A percentile compares a stretch with the other conserved stretches of the same genome.
Conservation (phyloP, 2,329 filamentous ascomycete species). For the Dactylellina haptotyla region DNA sequence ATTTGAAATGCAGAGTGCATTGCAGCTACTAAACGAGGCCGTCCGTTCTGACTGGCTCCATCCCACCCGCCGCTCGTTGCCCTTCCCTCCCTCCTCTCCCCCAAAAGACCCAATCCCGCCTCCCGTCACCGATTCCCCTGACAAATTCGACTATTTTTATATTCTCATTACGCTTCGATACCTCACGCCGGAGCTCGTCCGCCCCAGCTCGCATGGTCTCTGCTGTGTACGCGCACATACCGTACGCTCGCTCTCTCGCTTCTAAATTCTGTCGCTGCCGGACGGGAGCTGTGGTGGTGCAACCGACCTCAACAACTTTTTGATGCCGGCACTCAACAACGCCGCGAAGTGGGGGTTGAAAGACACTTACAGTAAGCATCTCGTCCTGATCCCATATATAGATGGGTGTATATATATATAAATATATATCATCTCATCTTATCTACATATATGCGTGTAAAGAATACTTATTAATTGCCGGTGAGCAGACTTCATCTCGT, state of each 20-base stretch:
- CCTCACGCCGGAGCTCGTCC: not conserved
- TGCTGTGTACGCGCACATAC: not conserved
- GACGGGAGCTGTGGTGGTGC: no score
- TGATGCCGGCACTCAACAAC: slow-evolving; percentile 47
- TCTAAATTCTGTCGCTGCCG: no score
- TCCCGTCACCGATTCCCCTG: no score
- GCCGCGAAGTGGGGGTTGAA: slow-evolving; percentile 54
- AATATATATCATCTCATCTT: no score
- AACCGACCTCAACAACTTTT: slow-evolving; percentile 7
- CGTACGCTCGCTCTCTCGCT: not conserved
- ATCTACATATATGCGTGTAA: not conserved
- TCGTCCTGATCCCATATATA: not conserved
- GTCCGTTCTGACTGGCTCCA: no score
- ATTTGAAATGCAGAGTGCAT: no score
- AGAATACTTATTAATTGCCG: not conserved
- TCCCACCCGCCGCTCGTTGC: no score
- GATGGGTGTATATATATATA: no score
- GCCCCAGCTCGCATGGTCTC: not conserved
- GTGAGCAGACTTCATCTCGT: slow-evolving; percentile 47
- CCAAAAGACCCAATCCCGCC: not conserved
- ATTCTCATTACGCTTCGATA: not conserved
- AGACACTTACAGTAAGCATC: slow-evolving; percentile 55
- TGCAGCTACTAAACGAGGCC: no score
- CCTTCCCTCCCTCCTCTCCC: not conserved
- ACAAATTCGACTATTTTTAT: not conserved